Conservation (phyloP, 1,284 basidiomycete genomes). For the Leccinum ambiguum region DNA sequence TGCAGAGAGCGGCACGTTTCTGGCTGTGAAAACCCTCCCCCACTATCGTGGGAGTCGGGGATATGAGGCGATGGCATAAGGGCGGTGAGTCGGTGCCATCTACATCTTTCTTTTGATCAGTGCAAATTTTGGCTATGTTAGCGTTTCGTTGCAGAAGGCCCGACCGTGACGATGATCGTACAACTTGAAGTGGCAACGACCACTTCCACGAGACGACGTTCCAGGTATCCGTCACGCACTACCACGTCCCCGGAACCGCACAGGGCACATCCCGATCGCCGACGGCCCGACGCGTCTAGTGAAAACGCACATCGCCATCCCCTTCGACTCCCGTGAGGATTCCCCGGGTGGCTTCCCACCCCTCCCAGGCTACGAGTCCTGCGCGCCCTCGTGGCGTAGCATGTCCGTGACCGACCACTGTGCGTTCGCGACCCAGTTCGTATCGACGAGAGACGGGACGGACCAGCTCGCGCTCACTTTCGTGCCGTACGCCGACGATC, state of each 20-base stretch:
- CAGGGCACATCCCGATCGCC: not conserved
- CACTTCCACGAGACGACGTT: not conserved
- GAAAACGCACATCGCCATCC: not conserved
- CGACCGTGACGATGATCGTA: not conserved
- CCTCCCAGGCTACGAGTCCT: conserved; percentile 48
- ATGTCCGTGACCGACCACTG: conserved; percentile 32
- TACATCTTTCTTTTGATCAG: too few relatives aligned
- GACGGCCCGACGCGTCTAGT: not conserved
- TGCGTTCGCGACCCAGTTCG: conserved; percentile 25
- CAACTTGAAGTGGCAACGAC: not conserved
- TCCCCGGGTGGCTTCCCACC: conserved; percentile 21
- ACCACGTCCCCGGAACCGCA: not conserved
- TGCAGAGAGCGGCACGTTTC: too few relatives aligned
- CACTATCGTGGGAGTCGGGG: too few relatives aligned
- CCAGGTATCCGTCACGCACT: not conserved
- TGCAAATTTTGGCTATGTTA: too few relatives aligned
- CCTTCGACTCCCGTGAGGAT: conserved; percentile 9
- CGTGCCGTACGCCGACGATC: conserved; percentile 55
- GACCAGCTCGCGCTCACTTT: conserved; percentile 33
- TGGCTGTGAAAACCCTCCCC: too few relatives aligned
- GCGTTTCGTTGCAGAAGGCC: too few relatives aligned
- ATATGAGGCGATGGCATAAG: too few relatives aligned
- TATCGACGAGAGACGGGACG: not conserved
- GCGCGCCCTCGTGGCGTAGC: conserved; percentile 45
- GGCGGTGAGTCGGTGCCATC: too few relatives aligned